Percentiles rank a stretch among this genome's conserved stretches.
Evolutionary conservation across 2,329 filamentous ascomycete species (phyloP).

Genomic region (Aspergillus jensenii): DNA sequence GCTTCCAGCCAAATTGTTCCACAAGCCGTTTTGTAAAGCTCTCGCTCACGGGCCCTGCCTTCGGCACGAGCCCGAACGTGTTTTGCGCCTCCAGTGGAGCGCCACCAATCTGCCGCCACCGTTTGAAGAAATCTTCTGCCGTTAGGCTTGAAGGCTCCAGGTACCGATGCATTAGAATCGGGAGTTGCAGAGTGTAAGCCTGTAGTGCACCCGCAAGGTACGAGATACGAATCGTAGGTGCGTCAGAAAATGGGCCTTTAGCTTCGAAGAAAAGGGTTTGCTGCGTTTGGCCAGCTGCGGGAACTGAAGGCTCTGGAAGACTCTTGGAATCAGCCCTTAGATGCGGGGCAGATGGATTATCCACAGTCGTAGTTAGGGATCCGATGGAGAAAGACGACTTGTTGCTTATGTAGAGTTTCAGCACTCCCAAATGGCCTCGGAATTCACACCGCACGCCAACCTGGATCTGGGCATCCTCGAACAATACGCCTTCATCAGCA

Average conservation of each 20-base stretch:
- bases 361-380: constrained; percentile 91
- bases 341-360: constrained; percentile 64
- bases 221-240: constrained; percentile 85
- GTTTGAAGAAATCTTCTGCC: constrained; percentile 95
- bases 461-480: constrained; percentile 93
- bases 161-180: constrained; percentile 88
- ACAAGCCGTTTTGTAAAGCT: constrained; percentile 71
- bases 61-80: constrained; percentile 70
- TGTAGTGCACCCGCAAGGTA: constrained; percentile 93
- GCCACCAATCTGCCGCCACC: constrained; percentile 97
- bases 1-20: constrained; percentile 84
- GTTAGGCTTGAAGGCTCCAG: constrained; percentile 88
- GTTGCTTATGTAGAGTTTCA: constrained; percentile 96
- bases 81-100: constrained; percentile 82
- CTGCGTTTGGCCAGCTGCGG: constrained; percentile 74
- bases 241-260: constrained; percentile 74
- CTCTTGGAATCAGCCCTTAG: constrained; percentile 85
- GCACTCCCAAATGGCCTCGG: constrained; percentile 87
- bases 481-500: constrained; percentile 79
- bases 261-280: constrained; percentile 95
- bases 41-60: constrained; percentile 66
- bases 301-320: constrained; percentile 79
- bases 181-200: constrained; percentile 85
- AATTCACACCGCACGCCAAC: constrained; percentile 92
- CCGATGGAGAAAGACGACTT: constrained; percentile 81